Evolutionary conservation across 208 protist genomes (phyloP).

Genomic region (Acanthamoeba castellanii): DNA sequence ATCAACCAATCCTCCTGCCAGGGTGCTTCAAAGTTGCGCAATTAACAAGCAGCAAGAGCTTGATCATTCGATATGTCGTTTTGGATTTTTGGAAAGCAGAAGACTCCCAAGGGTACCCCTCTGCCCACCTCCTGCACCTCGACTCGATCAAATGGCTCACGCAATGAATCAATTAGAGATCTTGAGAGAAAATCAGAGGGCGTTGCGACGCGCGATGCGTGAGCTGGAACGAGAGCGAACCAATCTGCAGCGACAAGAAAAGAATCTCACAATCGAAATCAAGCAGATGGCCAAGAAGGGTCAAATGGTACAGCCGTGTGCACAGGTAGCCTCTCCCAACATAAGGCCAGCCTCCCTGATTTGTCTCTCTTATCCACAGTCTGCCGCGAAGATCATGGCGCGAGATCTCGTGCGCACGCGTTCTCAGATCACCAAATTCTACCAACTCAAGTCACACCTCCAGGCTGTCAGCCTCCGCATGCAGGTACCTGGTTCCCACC

Average conservation of each 20-base stretch:
- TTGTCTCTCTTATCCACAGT: slow-evolving; percentile 77
- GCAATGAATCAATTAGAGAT: slow-evolving; percentile 88
- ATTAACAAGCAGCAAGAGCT: no score
- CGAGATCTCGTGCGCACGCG: slow-evolving; percentile 98
- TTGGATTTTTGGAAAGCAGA: slow-evolving; percentile 81
- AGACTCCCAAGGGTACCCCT: slow-evolving; percentile 80
- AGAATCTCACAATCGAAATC: slow-evolving; percentile 97
- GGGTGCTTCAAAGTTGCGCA: no score
- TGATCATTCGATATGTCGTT: not conserved
- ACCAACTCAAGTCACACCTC: slow-evolving; percentile 97
- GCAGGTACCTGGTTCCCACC: slow-evolving; percentile 78
- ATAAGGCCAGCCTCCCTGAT: not conserved
- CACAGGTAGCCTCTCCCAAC: not conserved
- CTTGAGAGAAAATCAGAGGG: slow-evolving; percentile 97
- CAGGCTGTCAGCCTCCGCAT: slow-evolving; percentile 96
- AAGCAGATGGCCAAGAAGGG: slow-evolving; percentile 97
- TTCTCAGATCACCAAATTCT: slow-evolving; percentile 96
- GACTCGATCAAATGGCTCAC: not conserved
- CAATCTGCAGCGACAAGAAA: slow-evolving; percentile 95
- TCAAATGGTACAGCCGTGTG: slow-evolving; percentile 90
- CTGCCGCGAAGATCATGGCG: slow-evolving; percentile 97
- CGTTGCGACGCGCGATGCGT: slow-evolving; percentile 94
- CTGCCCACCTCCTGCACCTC: not conserved
- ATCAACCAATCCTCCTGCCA: no score
- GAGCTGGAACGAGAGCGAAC: slow-evolving; percentile 97